These are phyloP conservation scores for Melanomma pulvis-pyrius DNA, from an alignment of 495 filamentous ascomycete genomes.

Conservation along the genomic window DNA sequence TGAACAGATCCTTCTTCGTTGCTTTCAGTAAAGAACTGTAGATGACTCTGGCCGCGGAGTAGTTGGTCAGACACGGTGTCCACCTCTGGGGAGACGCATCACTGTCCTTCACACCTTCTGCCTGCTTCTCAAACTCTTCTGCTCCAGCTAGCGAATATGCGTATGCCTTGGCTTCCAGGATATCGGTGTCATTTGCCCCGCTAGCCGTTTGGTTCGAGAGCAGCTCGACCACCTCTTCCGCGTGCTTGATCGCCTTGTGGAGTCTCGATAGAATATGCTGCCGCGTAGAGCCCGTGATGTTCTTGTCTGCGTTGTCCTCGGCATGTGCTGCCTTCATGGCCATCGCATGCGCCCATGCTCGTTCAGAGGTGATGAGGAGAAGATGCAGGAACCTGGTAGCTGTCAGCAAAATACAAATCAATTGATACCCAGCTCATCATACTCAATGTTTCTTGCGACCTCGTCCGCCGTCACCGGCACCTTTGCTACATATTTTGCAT, in stretches of 20 bases:
- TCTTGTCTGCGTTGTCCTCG: slow-evolving; percentile 68
- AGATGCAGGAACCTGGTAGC: slow-evolving; percentile 70
- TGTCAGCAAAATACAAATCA: neutral
- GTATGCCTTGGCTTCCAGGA: slow-evolving; percentile 88
- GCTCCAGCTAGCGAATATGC: slow-evolving; percentile 71
- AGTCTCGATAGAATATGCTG: slow-evolving; percentile 87
- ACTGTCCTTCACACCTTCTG: slow-evolving; percentile 35
- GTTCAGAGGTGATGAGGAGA: slow-evolving; percentile 80
- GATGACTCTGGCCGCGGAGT: slow-evolving; percentile 76
- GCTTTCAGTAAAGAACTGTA: slow-evolving; percentile 74
- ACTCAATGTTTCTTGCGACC: slow-evolving; percentile 77
- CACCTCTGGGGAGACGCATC: slow-evolving; percentile 55
- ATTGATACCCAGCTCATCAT: neutral
- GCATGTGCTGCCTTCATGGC: slow-evolving; percentile 84
- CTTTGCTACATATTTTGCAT: slow-evolving; percentile 79
- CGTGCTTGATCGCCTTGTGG: slow-evolving; percentile 72
- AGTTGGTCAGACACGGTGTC: slow-evolving; percentile 74
- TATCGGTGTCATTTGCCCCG: slow-evolving; percentile 67
- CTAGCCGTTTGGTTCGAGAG: slow-evolving; percentile 61
- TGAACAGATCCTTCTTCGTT: slow-evolving; percentile 71
- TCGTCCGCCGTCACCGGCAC: slow-evolving; percentile 73
- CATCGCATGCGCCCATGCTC: slow-evolving; percentile 97
- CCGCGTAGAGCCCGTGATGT: slow-evolving; percentile 74
- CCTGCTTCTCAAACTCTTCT: slow-evolving; percentile 77
- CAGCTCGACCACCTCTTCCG: slow-evolving; percentile 66